These are phyloP conservation scores for Penicillium sp. DNA, from an alignment of 2,329 filamentous ascomycete genomes.

Conservation along the genomic window DNA sequence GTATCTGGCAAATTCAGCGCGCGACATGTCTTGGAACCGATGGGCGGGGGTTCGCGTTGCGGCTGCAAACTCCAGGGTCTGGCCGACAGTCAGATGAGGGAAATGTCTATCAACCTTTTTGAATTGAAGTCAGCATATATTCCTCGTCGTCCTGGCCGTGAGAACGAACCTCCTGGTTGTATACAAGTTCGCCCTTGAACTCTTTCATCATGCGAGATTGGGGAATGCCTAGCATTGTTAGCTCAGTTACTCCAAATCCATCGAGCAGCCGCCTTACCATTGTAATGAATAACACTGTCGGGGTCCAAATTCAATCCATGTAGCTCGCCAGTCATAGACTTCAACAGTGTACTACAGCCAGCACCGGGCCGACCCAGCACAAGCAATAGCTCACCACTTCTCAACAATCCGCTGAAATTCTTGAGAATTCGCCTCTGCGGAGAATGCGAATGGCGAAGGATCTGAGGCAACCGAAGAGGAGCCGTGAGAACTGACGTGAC, in stretches of 20 bases:
- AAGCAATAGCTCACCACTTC: constrained; percentile 50
- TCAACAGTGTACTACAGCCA: constrained; percentile 73
- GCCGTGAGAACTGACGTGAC: constrained; percentile 20
- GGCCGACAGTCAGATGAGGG: constrained; percentile 60
- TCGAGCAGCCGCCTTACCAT: constrained; percentile 48
- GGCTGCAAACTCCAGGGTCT: constrained; percentile 73
- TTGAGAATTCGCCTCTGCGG: constrained; percentile 50
- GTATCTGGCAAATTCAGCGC: constrained; percentile 40
- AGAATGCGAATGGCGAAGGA: constrained; percentile 15
- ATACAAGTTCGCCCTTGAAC: constrained; percentile 38
- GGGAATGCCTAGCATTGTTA: constrained; percentile 18
- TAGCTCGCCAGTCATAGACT: constrained; percentile 75
- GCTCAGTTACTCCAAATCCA: not conserved
- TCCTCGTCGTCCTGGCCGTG: not conserved
- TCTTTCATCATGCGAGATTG: constrained; percentile 33
- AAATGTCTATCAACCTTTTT: constrained; percentile 75
- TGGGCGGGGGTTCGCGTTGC: constrained; percentile 52
- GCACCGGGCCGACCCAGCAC: constrained; percentile 48
- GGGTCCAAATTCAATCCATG: constrained; percentile 70
- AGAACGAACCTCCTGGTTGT: constrained; percentile 45
- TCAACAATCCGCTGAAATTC: constrained; percentile 58
- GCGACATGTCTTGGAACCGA: constrained; percentile 28
- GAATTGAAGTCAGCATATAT: constrained; percentile 11
- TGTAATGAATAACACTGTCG: constrained; percentile 72
- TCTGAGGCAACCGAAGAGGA: constrained; percentile 19